Conservation (phyloP, 1,139 yeast species). For the Debaryomyces robertsiae region DNA sequence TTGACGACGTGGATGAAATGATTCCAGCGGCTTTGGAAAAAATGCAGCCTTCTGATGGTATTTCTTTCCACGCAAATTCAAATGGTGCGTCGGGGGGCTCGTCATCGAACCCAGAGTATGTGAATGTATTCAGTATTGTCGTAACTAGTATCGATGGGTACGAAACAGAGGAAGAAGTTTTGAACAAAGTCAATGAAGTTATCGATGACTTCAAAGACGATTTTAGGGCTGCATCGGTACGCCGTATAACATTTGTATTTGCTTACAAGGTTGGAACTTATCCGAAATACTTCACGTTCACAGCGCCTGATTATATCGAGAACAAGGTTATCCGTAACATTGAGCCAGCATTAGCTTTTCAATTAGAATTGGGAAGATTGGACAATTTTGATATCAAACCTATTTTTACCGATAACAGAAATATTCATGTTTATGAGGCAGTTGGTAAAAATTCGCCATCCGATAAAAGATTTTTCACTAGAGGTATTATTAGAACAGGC, state of each 20-base stretch:
- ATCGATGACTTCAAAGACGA: conserved; percentile 72
- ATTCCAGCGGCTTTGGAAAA: conserved; percentile 74
- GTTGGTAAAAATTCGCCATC: conserved; percentile 91
- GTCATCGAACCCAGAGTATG: conserved; percentile 37
- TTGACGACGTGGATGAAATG: conserved; percentile 89
- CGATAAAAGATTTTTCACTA: conserved; percentile 92
- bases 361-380: conserved; percentile 89
- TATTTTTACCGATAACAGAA: conserved; percentile 93
- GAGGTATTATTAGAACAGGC: conserved; percentile 97
- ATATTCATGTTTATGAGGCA: conserved; percentile 96
- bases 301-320: conserved; percentile 79
- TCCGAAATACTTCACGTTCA: conserved; percentile 95
- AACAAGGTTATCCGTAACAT: conserved; percentile 95
- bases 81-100: conserved; percentile 33
- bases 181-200: conserved; percentile 63
- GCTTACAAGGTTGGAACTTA: conserved; percentile 83
- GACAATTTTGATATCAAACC: conserved; percentile 95
- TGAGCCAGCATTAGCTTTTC: conserved; percentile 98
- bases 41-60: conserved; percentile 53
- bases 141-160: conserved; percentile 76
- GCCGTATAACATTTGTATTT: conserved; percentile 90
- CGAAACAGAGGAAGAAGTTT: conserved; percentile 67
- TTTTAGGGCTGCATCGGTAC: conserved; percentile 67
- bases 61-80: conserved; percentile 35
- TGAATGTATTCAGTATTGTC: conserved; percentile 81